These are phyloP conservation scores for Priceomyces haplophilus DNA, from an alignment of 805 yeast genomes.

Conservation along the genomic window DNA sequence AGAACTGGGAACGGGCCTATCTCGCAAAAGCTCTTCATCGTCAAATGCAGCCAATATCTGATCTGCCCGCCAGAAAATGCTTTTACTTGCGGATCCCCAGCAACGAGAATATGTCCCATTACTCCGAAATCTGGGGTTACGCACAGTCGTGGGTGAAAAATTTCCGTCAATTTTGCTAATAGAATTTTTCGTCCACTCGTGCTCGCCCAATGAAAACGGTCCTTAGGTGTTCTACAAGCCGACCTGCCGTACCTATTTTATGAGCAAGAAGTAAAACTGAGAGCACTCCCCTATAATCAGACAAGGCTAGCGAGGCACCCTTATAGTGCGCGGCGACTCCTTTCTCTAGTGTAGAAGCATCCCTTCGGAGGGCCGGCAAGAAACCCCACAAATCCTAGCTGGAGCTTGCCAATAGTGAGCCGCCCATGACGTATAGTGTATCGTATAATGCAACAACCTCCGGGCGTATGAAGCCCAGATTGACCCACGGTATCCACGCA, in stretches of 20 bases:
- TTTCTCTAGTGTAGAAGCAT: neutral
- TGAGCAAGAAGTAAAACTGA: too few relatives aligned
- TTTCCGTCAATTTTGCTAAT: neutral
- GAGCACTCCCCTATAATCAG: too few relatives aligned
- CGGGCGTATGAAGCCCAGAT: neutral
- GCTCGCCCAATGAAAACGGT: too few relatives aligned
- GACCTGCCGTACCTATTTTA: too few relatives aligned
- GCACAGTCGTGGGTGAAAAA: neutral
- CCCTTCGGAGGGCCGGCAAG: neutral
- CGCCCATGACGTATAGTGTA: neutral
- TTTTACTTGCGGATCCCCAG: neutral
- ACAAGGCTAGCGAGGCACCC: too few relatives aligned
- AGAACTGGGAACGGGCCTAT: neutral
- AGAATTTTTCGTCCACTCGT: too few relatives aligned
- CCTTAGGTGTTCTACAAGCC: too few relatives aligned
- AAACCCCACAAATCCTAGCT: neutral
- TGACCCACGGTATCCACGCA: constrained; percentile 4
- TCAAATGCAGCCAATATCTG: neutral
- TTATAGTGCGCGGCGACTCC: neutral
- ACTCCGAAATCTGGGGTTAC: constrained; percentile 4
- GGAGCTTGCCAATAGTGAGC: neutral
- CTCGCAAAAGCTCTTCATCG: neutral
- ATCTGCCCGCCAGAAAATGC: neutral
- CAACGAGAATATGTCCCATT: neutral
- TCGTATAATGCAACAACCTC: neutral